phyloP scores from a whole-genome alignment of 805 yeast species.

The Teunomyces gatunensis region DNA sequence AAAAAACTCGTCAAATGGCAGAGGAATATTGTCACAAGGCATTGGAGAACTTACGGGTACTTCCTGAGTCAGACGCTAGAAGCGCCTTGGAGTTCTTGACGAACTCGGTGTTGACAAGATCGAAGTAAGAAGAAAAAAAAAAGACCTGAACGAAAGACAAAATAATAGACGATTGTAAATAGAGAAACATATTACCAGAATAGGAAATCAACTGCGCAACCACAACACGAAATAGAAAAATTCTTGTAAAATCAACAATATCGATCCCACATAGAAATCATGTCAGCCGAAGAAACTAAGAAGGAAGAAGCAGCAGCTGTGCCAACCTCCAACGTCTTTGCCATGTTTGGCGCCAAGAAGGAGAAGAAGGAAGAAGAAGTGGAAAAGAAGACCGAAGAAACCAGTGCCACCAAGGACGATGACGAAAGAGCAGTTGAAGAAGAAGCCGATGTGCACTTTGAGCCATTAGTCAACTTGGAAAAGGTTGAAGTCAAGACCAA shows the following conservation, averaged over 20 bases:
- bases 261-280: constrained; percentile 8
- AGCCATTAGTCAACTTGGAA: constrained; percentile 92
- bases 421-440: constrained; percentile 59
- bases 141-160: neutral
- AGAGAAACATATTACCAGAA: constrained; percentile 4
- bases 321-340: constrained; percentile 80
- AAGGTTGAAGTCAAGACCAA: constrained; percentile 95
- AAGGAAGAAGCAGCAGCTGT: constrained; percentile 22
- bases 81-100: constrained; percentile 85
- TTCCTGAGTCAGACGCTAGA: constrained; percentile 89
- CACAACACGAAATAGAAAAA: neutral
- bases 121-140: constrained; percentile 42
- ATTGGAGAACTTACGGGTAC: constrained; percentile 59
- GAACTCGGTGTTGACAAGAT: constrained; percentile 77
- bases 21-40: constrained; percentile 76
- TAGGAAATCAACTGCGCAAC: constrained; percentile 6
- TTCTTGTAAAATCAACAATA: constrained; percentile 1
- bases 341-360: constrained; percentile 93
- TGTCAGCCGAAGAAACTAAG: constrained; percentile 33
- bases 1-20: constrained; percentile 73
- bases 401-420: constrained; percentile 26
- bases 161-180: constrained; percentile 4
- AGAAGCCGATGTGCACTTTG: constrained; percentile 87
- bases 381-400: constrained; percentile 34
- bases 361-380: constrained; percentile 51